Percentiles rank a stretch among this genome's conserved stretches.
phyloP scores from a whole-genome alignment of 2,329 filamentous ascomycete genomes.

The Rhynchosporium graminicola region DNA sequence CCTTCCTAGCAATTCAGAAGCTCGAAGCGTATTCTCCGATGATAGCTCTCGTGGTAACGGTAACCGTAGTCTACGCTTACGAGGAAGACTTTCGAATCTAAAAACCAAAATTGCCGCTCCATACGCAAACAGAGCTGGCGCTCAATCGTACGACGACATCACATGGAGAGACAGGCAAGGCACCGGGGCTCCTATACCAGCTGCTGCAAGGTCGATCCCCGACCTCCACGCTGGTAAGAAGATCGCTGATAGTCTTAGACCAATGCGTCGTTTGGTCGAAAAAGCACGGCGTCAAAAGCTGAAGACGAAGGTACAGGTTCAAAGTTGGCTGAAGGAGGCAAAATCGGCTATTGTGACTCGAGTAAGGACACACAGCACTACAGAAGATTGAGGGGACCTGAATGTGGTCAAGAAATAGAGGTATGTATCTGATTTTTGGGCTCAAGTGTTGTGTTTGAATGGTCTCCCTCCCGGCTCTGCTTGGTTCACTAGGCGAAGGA shows the following conservation, averaged over 20 bases:
- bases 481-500: conserved; percentile 9
- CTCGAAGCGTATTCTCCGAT: conserved; percentile 43
- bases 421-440: not conserved
- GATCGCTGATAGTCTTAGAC: conserved; percentile 22
- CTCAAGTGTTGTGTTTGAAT: not conserved
- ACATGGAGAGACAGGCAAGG: conserved; percentile 31
- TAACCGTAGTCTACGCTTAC: conserved; percentile 31
- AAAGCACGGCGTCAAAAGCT: conserved; percentile 29
- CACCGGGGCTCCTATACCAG: conserved; percentile 17
- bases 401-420: not conserved
- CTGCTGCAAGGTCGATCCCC: conserved; percentile 27
- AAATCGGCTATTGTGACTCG: conserved; percentile 32
- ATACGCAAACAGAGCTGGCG: conserved; percentile 31
- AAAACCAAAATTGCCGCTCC: conserved; percentile 34
- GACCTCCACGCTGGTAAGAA: conserved; percentile 29
- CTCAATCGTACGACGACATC: conserved; percentile 38
- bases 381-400: conserved; percentile 6
- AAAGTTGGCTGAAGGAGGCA: conserved; percentile 36
- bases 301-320: conserved; percentile 30
- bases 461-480: not conserved
- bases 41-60: conserved; percentile 40
- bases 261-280: conserved; percentile 24
- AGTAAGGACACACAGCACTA: conserved; percentile 28
- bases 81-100: conserved; percentile 36
- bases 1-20: conserved; percentile 33